Evolutionary conservation across 106 monocot species (phyloP).

Genomic region (Allium fistulosum): DNA sequence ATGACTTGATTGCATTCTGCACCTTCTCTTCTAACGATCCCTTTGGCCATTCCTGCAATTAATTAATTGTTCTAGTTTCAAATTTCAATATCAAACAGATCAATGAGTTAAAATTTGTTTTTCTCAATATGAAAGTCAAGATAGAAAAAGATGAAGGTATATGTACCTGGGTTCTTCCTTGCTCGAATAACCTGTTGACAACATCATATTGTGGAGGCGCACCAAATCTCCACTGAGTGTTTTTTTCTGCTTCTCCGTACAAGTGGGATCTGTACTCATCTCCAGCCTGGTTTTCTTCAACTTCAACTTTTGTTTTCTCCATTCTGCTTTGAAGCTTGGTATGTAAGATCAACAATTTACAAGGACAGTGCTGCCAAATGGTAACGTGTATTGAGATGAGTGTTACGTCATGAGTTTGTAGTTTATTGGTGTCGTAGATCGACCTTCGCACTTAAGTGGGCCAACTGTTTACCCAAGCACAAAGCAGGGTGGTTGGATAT

Average conservation of each 20-base stretch:
- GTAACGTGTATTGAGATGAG: too few relatives aligned
- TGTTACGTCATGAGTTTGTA: too few relatives aligned
- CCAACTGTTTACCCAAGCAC: too few relatives aligned
- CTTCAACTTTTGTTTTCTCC: neutral
- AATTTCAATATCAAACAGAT: neutral
- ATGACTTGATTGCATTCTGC: constrained; percentile 74
- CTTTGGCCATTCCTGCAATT: constrained; percentile 8
- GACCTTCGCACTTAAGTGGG: too few relatives aligned
- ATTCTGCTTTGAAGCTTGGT: too few relatives aligned
- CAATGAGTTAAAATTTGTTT: neutral
- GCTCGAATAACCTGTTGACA: constrained; percentile 15
- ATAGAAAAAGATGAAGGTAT: neutral
- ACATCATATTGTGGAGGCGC: constrained; percentile 8
- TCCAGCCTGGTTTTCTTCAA: neutral
- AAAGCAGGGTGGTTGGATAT: too few relatives aligned
- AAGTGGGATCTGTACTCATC: constrained; percentile 15
- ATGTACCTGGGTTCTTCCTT: constrained; percentile 13
- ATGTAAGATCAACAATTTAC: too few relatives aligned
- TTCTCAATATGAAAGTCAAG: neutral
- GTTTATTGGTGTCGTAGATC: too few relatives aligned
- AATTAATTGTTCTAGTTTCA: neutral
- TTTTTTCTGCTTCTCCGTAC: constrained; percentile 6
- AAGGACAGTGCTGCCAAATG: too few relatives aligned
- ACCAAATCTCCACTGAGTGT: constrained; percentile 13
- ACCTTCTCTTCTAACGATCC: constrained; percentile 59